These are phyloP conservation scores for Aspergillus eucalypticola DNA, from an alignment of 2,329 filamentous ascomycete genomes.

Conservation along the genomic window DNA sequence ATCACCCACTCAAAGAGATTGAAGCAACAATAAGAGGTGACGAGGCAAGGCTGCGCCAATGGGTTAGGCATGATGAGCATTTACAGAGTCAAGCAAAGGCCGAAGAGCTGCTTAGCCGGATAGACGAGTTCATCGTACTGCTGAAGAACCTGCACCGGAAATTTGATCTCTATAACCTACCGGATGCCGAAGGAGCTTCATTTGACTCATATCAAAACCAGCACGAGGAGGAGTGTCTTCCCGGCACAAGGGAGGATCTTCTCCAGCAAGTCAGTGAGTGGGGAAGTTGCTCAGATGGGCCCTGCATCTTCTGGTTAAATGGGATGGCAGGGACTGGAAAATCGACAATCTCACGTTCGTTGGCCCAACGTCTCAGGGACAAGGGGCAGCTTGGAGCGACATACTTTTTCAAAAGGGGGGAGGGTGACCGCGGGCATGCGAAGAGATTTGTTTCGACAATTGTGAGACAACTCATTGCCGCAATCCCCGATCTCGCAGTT, in stretches of 20 bases:
- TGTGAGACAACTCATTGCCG: conserved; percentile 29
- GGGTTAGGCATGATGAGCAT: background rate
- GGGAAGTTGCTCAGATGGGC: background rate
- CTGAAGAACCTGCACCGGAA: background rate
- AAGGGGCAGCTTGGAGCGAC: conserved; percentile 22
- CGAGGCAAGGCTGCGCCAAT: background rate
- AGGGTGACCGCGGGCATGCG: conserved; percentile 40
- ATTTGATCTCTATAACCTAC: background rate
- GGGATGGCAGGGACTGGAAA: conserved; percentile 40
- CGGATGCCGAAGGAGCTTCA: background rate
- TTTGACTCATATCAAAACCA: background rate
- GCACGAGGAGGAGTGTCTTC: background rate
- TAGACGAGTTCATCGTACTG: background rate
- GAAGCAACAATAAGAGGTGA: background rate
- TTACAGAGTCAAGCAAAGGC: background rate
- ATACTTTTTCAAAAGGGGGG: conserved; percentile 51
- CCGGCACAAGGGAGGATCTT: background rate
- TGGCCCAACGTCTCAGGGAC: conserved; percentile 29
- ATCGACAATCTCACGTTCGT: conserved; percentile 34
- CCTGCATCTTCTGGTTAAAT: conserved; percentile 38
- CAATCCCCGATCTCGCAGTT: conserved; percentile 28
- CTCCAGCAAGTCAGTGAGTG: background rate
- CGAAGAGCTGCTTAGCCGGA: background rate
- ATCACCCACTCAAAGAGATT: background rate
- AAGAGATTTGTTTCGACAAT: conserved; percentile 44